Evolutionary conservation across 208 protist species (phyloP).

Genomic region (Acanthamoeba healyi): DNA sequence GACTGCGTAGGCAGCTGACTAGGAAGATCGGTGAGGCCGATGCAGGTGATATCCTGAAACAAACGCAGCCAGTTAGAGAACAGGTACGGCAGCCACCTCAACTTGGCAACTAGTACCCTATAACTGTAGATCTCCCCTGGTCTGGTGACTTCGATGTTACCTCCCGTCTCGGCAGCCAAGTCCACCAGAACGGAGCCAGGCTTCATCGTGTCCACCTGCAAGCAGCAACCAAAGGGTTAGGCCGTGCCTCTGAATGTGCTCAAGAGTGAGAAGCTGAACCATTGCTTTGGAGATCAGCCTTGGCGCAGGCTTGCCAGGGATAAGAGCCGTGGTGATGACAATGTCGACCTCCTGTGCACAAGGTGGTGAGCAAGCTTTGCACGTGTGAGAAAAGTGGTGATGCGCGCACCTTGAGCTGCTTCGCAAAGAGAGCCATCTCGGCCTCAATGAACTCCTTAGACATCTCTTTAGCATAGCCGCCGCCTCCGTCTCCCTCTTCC

Average conservation of each 20-base stretch:
- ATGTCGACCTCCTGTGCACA: constrained; percentile 92
- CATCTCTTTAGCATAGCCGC: constrained; percentile 95
- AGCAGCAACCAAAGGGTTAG: not conserved
- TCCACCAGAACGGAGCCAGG: constrained; percentile 94
- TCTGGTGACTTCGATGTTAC: constrained; percentile 93
- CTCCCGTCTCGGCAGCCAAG: constrained; percentile 93
- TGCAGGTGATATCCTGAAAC: constrained; percentile 58
- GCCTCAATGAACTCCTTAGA: constrained; percentile 92
- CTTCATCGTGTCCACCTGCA: constrained; percentile 90
- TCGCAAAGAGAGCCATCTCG: constrained; percentile 91
- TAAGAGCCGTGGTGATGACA: constrained; percentile 95
- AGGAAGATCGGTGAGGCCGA: constrained; percentile 93
- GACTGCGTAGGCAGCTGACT: constrained; percentile 90
- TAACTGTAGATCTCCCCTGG: constrained; percentile 87
- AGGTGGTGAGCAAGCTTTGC: not conserved
- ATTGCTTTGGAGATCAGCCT: constrained; percentile 92
- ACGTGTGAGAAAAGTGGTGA: not conserved
- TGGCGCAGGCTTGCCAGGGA: constrained; percentile 93
- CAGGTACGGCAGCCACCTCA: too few relatives aligned
- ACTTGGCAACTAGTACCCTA: not conserved
- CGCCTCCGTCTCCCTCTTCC: constrained; percentile 89
- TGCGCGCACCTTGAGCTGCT: constrained; percentile 85
- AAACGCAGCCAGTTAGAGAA: not conserved
- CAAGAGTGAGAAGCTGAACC: constrained; percentile 77
- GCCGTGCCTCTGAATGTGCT: not conserved